A percentile compares a stretch with the other conserved stretches of the same genome.
Evolutionary conservation across 768 basidiomycete species (phyloP).

Genomic region (Daedalea quercina): DNA sequence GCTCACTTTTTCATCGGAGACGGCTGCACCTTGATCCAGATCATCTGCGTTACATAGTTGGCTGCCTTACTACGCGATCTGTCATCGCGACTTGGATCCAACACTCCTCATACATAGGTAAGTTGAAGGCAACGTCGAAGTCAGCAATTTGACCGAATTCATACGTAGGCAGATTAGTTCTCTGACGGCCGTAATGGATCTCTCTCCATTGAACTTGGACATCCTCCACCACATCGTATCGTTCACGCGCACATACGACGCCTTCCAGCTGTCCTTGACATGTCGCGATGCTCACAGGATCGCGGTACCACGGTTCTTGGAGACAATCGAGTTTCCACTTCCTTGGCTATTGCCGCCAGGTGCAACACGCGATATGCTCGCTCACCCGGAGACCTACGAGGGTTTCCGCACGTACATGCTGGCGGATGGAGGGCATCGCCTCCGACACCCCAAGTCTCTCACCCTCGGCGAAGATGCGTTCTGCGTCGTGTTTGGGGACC

Average conservation of each 20-base stretch:
- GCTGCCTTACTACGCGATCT: too few species aligned
- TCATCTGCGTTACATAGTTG: too few species aligned
- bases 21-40: too few species aligned
- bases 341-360: neutral
- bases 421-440: neutral
- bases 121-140: too few species aligned
- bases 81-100: too few species aligned
- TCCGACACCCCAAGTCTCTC: neutral
- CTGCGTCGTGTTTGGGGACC: neutral
- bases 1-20: too few species aligned
- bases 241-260: neutral
- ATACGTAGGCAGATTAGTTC: neutral
- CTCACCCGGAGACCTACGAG: neutral
- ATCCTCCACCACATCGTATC: neutral
- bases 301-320: neutral
- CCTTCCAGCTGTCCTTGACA: neutral
- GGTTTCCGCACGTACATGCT: neutral
- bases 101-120: too few species aligned
- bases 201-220: neutral
- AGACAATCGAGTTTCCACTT: neutral
- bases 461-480: neutral
- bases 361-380: neutral
- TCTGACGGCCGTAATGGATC: neutral
- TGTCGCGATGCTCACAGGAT: neutral
- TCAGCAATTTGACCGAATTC: too few species aligned